phyloP scores from a whole-genome alignment of 257 asterid species.

The Capsicum chinense region DNA sequence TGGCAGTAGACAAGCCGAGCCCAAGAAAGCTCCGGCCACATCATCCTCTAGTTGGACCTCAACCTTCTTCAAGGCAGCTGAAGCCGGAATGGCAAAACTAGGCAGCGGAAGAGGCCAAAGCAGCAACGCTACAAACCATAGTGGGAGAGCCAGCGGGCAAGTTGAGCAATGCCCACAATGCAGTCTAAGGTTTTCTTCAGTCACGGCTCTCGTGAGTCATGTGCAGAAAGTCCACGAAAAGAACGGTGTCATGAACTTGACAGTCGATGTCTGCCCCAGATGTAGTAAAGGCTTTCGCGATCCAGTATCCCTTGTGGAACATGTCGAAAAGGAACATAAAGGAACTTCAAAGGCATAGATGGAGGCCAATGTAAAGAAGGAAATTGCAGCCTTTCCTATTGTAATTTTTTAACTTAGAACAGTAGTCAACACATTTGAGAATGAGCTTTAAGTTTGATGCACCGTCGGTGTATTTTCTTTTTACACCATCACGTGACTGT shows the following conservation, averaged over 20 bases:
- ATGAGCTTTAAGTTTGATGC: too few relatives aligned
- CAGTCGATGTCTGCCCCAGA: slow-evolving; percentile 86
- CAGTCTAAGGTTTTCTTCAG: slow-evolving; percentile 60
- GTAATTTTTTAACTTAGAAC: neutral
- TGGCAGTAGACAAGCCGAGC: slow-evolving; percentile 51
- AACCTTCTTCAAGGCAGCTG: slow-evolving; percentile 60
- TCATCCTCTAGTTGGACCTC: slow-evolving; percentile 77
- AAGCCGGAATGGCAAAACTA: slow-evolving; percentile 76
- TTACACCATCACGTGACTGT: too few relatives aligned
- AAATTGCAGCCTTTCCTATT: neutral
- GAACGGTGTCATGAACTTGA: slow-evolving; percentile 75
- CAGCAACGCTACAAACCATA: slow-evolving; percentile 8
- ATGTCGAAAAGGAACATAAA: slow-evolving; percentile 85
- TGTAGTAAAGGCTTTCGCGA: slow-evolving; percentile 89
- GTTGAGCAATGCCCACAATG: slow-evolving; percentile 86
- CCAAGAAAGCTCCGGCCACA: slow-evolving; percentile 45
- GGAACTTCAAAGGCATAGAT: slow-evolving; percentile 69
- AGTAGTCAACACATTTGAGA: neutral
- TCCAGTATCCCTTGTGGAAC: slow-evolving; percentile 88
- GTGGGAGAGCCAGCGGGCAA: slow-evolving; percentile 24
- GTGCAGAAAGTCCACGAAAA: slow-evolving; percentile 80
- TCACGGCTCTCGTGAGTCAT: slow-evolving; percentile 75
- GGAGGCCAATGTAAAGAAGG: neutral
- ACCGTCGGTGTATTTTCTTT: too few relatives aligned
- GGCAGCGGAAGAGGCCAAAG: slow-evolving; percentile 47